Evolutionary conservation across 805 yeast species (phyloP).

Genomic region (Nakazawaea siamensis): DNA sequence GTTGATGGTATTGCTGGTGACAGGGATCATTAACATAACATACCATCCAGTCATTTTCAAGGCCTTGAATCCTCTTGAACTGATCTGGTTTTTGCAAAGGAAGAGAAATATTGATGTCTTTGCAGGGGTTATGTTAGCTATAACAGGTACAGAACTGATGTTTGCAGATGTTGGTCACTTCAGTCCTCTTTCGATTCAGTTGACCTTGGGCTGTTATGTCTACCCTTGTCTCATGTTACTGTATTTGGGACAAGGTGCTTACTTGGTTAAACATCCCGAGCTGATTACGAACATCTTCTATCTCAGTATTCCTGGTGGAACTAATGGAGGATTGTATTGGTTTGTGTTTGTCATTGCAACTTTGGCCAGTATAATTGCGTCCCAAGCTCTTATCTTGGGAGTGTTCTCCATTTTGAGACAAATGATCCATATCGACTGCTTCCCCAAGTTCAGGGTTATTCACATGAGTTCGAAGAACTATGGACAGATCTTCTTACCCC

Average conservation of each 20-base stretch:
- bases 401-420: slow-evolving; percentile 46
- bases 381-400: slow-evolving; percentile 51
- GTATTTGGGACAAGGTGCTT: slow-evolving; percentile 54
- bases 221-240: slow-evolving; percentile 43
- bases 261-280: slow-evolving; percentile 30
- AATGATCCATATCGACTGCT: slow-evolving; percentile 44
- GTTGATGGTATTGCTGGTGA: slow-evolving; percentile 34
- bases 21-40: slow-evolving; percentile 39
- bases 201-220: slow-evolving; percentile 37
- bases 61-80: slow-evolving; percentile 44
- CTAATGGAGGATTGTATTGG: slow-evolving; percentile 39
- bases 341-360: slow-evolving; percentile 43
- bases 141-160: slow-evolving; percentile 59
- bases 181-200: slow-evolving; percentile 39
- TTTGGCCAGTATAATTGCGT: slow-evolving; percentile 48
- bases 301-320: slow-evolving; percentile 41
- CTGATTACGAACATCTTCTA: slow-evolving; percentile 35
- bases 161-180: slow-evolving; percentile 57
- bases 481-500: slow-evolving; percentile 49
- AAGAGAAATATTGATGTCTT: slow-evolving; percentile 33
- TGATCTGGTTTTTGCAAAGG: slow-evolving; percentile 32
- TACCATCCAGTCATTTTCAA: slow-evolving; percentile 34
- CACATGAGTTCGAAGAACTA: slow-evolving; percentile 34
- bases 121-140: slow-evolving; percentile 42
- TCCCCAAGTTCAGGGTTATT: slow-evolving; percentile 38